phyloP scores from a whole-genome alignment of 1,284 basidiomycete genomes.

The Leccinum holopus region DNA sequence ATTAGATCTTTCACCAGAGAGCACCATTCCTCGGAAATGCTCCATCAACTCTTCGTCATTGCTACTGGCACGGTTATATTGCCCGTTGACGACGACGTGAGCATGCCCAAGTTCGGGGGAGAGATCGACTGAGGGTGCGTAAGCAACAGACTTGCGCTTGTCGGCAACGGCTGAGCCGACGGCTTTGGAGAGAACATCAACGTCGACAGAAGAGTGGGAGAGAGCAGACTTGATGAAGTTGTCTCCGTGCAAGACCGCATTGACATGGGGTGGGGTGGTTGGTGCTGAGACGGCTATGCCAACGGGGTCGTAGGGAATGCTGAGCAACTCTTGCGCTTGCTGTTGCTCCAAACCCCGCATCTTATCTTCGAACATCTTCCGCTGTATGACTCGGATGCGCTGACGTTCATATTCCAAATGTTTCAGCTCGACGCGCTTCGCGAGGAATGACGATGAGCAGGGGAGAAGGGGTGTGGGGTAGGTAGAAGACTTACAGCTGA shows the following conservation, averaged over 20 bases:
- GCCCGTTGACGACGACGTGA: conserved; percentile 41
- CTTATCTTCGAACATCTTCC: conserved; percentile 90
- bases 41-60: conserved; percentile 77
- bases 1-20: conserved; percentile 58
- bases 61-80: conserved; percentile 67
- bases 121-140: conserved; percentile 56
- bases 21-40: conserved; percentile 66
- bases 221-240: conserved; percentile 44
- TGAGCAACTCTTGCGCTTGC: conserved; percentile 18
- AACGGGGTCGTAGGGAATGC: conserved; percentile 61
- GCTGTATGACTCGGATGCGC: conserved; percentile 64
- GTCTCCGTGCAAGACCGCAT: conserved; percentile 57
- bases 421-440: conserved; percentile 84
- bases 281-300: conserved; percentile 74
- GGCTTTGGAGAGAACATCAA: conserved; percentile 59
- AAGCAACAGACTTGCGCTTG: conserved; percentile 85
- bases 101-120: conserved; percentile 42
- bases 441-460: conserved; percentile 5
- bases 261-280: conserved; percentile 78
- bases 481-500: conserved; percentile 61
- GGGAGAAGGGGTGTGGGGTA: not conserved
- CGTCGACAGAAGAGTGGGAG: conserved; percentile 52
- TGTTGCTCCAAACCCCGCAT: conserved; percentile 84
- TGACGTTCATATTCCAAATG: conserved; percentile 89
- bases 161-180: conserved; percentile 63